Conservation (phyloP, 495 filamentous ascomycete genomes). For the Penicillium canescens region DNA sequence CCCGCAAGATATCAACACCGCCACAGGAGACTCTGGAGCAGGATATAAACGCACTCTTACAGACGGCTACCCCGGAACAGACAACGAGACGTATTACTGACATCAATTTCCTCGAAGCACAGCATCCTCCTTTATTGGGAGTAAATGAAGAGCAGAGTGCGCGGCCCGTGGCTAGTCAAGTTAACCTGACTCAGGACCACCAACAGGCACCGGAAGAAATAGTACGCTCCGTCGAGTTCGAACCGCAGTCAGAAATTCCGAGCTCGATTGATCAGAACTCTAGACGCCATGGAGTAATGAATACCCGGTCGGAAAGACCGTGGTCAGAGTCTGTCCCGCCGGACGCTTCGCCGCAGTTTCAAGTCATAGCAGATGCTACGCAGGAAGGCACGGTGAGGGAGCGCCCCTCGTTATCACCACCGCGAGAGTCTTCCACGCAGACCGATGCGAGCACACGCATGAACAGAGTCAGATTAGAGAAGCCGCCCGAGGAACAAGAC, state of each 20-base stretch:
- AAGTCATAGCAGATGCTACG: background rate
- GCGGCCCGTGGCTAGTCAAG: background rate
- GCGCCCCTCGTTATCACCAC: background rate
- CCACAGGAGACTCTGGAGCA: constrained; percentile 8
- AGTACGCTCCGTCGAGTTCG: background rate
- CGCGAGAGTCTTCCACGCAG: background rate
- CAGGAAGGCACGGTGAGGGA: background rate
- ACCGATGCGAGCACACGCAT: background rate
- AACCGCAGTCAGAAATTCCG: background rate
- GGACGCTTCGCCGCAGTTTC: background rate
- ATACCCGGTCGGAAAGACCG: background rate
- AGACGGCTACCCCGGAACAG: background rate
- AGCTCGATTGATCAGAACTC: background rate
- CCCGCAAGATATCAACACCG: background rate
- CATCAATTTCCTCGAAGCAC: constrained; percentile 7
- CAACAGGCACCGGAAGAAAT: background rate
- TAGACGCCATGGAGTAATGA: background rate
- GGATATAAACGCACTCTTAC: constrained; percentile 8
- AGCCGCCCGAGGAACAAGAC: background rate
- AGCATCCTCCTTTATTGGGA: background rate
- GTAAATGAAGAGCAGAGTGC: constrained; percentile 2
- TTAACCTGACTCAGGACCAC: constrained; percentile 1
- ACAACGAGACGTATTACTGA: constrained; percentile 3
- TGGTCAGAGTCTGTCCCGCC: background rate
- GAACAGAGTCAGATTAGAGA: background rate